Evolutionary conservation across 1,139 yeast species (phyloP).

Genomic region (Saccharomyces hybrid): DNA sequence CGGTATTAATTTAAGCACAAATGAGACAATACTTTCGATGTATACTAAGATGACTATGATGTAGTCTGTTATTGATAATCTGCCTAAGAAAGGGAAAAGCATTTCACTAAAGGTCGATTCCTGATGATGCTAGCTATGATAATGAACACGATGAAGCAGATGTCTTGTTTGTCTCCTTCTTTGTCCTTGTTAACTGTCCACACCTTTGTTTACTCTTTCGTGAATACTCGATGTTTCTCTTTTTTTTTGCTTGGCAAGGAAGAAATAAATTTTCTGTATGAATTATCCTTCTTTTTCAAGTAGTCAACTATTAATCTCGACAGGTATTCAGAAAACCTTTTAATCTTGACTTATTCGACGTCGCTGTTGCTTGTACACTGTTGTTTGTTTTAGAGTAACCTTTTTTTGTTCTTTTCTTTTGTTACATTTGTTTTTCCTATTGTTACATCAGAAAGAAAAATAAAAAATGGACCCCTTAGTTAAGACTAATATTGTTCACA

Average conservation of each 20-base stretch:
- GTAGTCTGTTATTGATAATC: conserved; percentile 33
- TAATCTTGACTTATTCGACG: too few species aligned
- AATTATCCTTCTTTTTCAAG: too few species aligned
- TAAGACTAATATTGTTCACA: too few species aligned
- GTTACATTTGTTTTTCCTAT: not conserved
- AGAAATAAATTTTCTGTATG: too few species aligned
- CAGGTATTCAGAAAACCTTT: too few species aligned
- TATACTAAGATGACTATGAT: conserved; percentile 31
- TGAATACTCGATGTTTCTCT: too few species aligned
- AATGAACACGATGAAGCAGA: not conserved
- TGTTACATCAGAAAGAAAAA: not conserved
- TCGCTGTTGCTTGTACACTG: too few species aligned
- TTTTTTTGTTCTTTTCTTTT: not conserved
- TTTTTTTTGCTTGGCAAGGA: too few species aligned
- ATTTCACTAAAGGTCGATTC: not conserved
- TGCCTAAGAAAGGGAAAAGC: conserved; percentile 1
- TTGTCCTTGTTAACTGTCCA: not conserved
- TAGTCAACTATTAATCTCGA: too few species aligned
- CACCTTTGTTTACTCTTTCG: too few species aligned
- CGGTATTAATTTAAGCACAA: conserved; percentile 30
- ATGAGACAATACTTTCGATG: conserved; percentile 31
- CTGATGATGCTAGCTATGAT: not conserved
- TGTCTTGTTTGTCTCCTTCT: too few species aligned
- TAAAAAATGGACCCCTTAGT: not conserved
- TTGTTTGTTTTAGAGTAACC: not conserved